Base-by-base conservation (phyloP, 768 basidiomycete genomes). In the Pleurotus ostreatus region DNA sequence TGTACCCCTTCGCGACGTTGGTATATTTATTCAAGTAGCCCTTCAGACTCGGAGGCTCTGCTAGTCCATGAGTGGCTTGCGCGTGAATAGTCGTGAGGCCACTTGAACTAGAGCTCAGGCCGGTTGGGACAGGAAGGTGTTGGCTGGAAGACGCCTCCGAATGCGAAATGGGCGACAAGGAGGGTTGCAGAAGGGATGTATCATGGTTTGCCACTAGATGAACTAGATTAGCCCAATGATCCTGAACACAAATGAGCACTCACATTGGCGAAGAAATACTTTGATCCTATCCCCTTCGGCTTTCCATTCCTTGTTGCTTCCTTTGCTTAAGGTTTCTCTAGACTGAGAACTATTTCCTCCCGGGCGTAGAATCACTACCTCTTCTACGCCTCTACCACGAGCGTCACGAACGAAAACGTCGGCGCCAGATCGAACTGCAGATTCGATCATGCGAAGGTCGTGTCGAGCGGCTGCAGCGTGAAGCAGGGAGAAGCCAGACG, bases 11-110 rank as follows among this genome's bases (percentile, higher is more conserved):
- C 0, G 92, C 92, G 39, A 97, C 90, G 62, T 97, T 98, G 1
- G 88, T 86, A 66, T 94, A 97, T 68, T 98, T 98, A 69, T 90
- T 92, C 16, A 93, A 73, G 65, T 92, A 92, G 0, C 91, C 92
- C 59, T 82, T 85, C 55, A 92, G 69, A 2, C 76, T 68, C 0
- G 88, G 85, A 1, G 87, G 82, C 47, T 85, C 82, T 1, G 75
- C 72, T 1, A 65, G 49, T 0, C 74, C 71, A 5, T 69, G n/a
- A 15, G 16, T 47, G 5, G 41, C n/a, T 44, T 44, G 41, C 20
- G 41, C 41, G 20, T 44, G 41, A 44, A 44, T 13, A 20, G n/a
- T 15, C 61, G 1, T 78, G 70, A 6, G 71, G 65, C 3, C 79
- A 76, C 8, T 44, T 8, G 41, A n/a, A 15, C 41, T 44, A 20